Evolutionary conservation across 768 basidiomycete species (phyloP).

Genomic region (Sarcomyxa edulis): DNA sequence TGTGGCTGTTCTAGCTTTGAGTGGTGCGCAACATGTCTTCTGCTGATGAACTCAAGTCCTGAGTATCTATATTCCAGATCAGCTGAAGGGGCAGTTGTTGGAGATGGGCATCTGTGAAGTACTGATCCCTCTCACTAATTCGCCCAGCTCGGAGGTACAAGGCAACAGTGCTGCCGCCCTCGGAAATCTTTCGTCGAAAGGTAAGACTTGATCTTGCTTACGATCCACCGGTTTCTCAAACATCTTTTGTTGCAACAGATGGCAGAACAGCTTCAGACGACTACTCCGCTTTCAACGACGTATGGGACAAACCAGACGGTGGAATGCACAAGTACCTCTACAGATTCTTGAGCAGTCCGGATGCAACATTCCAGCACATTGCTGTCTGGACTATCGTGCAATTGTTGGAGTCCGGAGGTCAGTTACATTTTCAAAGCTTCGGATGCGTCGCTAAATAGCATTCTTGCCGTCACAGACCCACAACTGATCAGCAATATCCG

Average conservation of each 20-base stretch:
- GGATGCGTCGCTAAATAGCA: conserved; percentile 3
- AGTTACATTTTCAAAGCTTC: conserved; percentile 7
- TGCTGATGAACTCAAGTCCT: conserved; percentile 3
- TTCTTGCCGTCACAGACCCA: conserved; percentile 49
- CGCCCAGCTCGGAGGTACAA: conserved; percentile 95
- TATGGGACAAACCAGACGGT: conserved; percentile 97
- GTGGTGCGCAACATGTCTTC: conserved; percentile 53
- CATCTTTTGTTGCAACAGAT: conserved; percentile 35
- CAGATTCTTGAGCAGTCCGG: conserved; percentile 87
- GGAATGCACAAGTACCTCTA: conserved; percentile 95
- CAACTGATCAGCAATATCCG: conserved; percentile 90
- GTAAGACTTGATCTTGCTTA: conserved; percentile 29
- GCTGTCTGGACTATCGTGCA: conserved; percentile 99
- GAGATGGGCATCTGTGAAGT: conserved; percentile 99
- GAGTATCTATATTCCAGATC: conserved; percentile 51
- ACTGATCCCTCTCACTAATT: conserved; percentile 93
- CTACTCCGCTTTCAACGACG: conserved; percentile 95
- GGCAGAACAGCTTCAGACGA: conserved; percentile 76
- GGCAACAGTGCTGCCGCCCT: conserved; percentile 98
- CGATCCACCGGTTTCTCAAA: conserved; percentile 3
- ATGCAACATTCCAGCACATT: conserved; percentile 98
- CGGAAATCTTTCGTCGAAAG: conserved; percentile 96
- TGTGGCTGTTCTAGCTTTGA: conserved; percentile 91
- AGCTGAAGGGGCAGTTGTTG: conserved; percentile 91
- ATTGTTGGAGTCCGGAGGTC: conserved; percentile 91